Base-by-base conservation (phyloP, 352 stramenopile genomes). In the Blastocystis sp. region DNA sequence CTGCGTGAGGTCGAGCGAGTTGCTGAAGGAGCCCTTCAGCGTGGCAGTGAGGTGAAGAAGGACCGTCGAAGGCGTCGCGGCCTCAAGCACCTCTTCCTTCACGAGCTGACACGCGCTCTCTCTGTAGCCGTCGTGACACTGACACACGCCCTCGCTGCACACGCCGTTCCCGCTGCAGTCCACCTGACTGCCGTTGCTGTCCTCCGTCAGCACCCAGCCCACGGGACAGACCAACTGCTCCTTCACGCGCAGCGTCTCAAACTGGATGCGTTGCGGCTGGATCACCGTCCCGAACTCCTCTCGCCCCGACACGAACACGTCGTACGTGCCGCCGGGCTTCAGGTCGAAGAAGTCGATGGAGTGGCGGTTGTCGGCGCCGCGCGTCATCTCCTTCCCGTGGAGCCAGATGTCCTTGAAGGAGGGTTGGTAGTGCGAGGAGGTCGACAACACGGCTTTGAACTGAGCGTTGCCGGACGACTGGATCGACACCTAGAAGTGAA, bases 361-460 rank as follows among this genome's bases (percentile, higher is more conserved):
- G 45, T 55, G 45, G 45, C 45, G 45, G 45, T 55, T 55, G 45
- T 6, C 16, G 45, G 6, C 45, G 45, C 45, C 16, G 6, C 16
- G 45, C 45, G 16, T 6, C 45, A 55, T 19, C 6, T 55, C 45
- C 16, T 6, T 55, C 6, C 45, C 45, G 39, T 85, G 74, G 3
- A 59, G 16, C 4, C 65, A 26, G 26, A 85, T 85, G 29, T 85
- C 74, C 16, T 45, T 51, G 59, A 69, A 85, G 13, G 41, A 55
- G 2, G 74, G 74, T n/a, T 29, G 10, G 33, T 31, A 37, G 31
- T 50, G 24, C 24, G 74, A 85, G n/a, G 74, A 37, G 24, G 74
- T 59, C 3, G 66, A 13, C 1, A 69, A 31, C 1, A 81, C 35
- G 24, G 50, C 74, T 26, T 67, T 69, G 19, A 85, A 59, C 10